Conservation (phyloP, 768 basidiomycete species). For the Mycena leptocephala region DNA sequence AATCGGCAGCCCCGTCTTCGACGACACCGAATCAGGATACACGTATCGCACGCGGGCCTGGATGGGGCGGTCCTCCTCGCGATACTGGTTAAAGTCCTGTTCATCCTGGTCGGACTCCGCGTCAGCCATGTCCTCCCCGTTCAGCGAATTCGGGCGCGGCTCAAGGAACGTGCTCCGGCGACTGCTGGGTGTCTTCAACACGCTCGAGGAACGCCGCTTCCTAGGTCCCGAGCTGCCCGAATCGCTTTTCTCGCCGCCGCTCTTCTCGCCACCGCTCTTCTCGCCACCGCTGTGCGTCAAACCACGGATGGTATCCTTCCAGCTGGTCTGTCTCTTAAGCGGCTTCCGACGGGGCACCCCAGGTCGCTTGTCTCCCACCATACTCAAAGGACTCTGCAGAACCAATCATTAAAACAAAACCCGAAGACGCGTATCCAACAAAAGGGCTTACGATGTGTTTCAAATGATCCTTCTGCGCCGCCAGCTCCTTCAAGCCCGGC, state of each 20-base stretch:
- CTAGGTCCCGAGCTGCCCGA: conserved; percentile 27
- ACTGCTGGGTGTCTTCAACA: conserved; percentile 47
- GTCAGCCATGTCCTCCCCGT: conserved; percentile 28
- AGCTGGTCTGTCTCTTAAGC: conserved; percentile 70
- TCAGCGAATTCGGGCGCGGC: conserved; percentile 23
- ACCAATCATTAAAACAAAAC: too few relatives aligned
- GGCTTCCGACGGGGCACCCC: conserved; percentile 56
- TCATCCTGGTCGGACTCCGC: conserved; percentile 69
- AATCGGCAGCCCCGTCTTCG: conserved; percentile 37
- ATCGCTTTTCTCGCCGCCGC: conserved; percentile 53
- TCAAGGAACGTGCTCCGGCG: conserved; percentile 39
- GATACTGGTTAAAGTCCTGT: conserved; percentile 61
- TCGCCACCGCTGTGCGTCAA: conserved; percentile 54
- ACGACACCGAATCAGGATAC: conserved; percentile 53
- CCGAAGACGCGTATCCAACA: neutral
- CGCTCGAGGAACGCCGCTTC: conserved; percentile 44
- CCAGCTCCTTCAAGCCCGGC: conserved; percentile 78
- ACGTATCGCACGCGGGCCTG: conserved; percentile 80
- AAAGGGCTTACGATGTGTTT: conserved; percentile 72
- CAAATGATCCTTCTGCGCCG: conserved; percentile 90
- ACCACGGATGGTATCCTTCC: conserved; percentile 72
- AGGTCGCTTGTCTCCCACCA: conserved; percentile 83
- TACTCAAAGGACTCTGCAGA: conserved; percentile 84
- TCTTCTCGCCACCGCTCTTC: conserved; percentile 41
- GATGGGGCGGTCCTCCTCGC: conserved; percentile 84